These are phyloP conservation scores for Brassica carinata DNA, from an alignment of 345 rosid genomes.

Conservation along the genomic window DNA sequence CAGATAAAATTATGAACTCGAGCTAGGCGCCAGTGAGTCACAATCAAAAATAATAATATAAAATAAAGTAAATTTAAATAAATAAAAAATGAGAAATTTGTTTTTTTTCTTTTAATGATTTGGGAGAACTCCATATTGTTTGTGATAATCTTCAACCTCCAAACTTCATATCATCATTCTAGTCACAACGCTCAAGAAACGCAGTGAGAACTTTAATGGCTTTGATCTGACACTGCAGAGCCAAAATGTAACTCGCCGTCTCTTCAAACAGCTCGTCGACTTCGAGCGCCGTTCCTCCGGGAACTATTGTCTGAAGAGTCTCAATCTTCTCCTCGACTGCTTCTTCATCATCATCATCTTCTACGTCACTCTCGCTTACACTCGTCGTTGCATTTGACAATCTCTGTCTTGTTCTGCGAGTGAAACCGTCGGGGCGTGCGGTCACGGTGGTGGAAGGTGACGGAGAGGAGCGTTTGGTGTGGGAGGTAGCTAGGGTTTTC, in stretches of 20 bases:
- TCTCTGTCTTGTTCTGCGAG: slow-evolving; percentile 26
- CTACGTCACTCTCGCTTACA: slow-evolving; percentile 19
- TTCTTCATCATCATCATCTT: slow-evolving; percentile 42
- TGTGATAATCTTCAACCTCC: slow-evolving; percentile 47
- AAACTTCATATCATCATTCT: slow-evolving; percentile 45
- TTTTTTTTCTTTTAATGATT: neutral
- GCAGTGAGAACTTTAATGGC: slow-evolving; percentile 55
- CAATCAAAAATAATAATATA: neutral
- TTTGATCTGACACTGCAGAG: slow-evolving; percentile 59
- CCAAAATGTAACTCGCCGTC: slow-evolving; percentile 67
- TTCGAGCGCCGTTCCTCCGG: slow-evolving; percentile 63
- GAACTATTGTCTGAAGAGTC: slow-evolving; percentile 72
- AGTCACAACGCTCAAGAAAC: slow-evolving; percentile 54
- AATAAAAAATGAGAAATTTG: slow-evolving; percentile 9
- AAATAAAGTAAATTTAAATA: neutral
- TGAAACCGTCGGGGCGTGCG: slow-evolving; percentile 8
- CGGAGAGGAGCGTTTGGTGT: slow-evolving; percentile 29
- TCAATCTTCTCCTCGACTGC: slow-evolving; percentile 58
- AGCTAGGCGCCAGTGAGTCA: slow-evolving; percentile 8
- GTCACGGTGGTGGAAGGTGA: slow-evolving; percentile 26
- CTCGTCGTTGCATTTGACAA: slow-evolving; percentile 21
- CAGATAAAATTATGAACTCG: slow-evolving; percentile 20
- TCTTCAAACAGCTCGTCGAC: slow-evolving; percentile 63
- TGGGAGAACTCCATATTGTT: neutral
- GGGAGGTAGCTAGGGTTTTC: slow-evolving; percentile 29